Percentiles rank a stretch among this genome's conserved stretches.
Conservation (phyloP, 345 rosid genomes). For the Populus euphratica region DNA sequence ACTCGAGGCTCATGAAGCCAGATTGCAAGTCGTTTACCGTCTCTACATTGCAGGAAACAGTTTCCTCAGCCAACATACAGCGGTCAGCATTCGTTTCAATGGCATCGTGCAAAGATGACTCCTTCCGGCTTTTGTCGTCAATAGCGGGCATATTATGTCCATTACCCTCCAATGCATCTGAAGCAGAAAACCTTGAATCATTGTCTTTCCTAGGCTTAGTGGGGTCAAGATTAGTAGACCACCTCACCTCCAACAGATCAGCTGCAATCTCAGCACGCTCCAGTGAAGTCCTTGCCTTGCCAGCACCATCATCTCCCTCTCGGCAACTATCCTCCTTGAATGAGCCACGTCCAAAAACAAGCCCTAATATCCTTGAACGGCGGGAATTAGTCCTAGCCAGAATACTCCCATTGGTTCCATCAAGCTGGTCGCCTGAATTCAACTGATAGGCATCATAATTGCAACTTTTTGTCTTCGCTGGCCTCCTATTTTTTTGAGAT, state of each 20-base stretch:
- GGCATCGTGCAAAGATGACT: constrained; percentile 13
- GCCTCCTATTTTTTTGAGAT: constrained; percentile 30
- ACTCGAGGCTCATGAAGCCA: constrained; percentile 22
- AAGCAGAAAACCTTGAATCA: constrained; percentile 18
- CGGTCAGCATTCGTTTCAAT: constrained; percentile 13
- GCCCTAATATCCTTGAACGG: constrained; percentile 56
- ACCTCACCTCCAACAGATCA: constrained; percentile 72
- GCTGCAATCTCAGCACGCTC: constrained; percentile 89
- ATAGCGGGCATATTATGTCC: constrained; percentile 8
- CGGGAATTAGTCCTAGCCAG: constrained; percentile 41
- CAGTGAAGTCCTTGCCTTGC: constrained; percentile 44
- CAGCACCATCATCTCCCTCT: constrained; percentile 32
- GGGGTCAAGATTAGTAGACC: constrained; percentile 77
- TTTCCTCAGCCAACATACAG: constrained; percentile 15
- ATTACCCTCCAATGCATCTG: constrained; percentile 15
- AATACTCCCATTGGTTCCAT: constrained; percentile 37
- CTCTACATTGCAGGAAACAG: constrained; percentile 18
- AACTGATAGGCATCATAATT: constrained; percentile 36
- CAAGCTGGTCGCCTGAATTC: constrained; percentile 17
- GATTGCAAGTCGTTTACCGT: constrained; percentile 11
- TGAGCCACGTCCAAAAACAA: constrained; percentile 60
- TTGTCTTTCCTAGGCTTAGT: constrained; percentile 34
- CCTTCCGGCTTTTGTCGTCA: constrained; percentile 17
- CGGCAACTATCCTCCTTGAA: constrained; percentile 31
- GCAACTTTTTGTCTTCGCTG: constrained; percentile 47